phyloP scores from a whole-genome alignment of 352 stramenopile species.

The Globisporangium alternatum region DNA sequence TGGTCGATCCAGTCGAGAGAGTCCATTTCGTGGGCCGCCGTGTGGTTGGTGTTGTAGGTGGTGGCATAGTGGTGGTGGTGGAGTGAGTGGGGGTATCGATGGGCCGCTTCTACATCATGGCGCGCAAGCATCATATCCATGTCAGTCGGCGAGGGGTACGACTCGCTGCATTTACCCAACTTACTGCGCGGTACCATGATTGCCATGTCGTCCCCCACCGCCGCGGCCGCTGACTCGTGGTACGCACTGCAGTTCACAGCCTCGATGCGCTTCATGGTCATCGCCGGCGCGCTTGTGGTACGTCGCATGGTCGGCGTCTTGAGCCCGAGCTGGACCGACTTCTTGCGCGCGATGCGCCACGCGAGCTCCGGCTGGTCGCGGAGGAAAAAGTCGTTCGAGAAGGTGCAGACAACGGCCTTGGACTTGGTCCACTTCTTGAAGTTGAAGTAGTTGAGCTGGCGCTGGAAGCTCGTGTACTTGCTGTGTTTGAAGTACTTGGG shows the following conservation, averaged over 20 bases:
- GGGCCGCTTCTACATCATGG: slow-evolving; percentile 20
- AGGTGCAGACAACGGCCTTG: slow-evolving; percentile 70
- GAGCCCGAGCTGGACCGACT: slow-evolving; percentile 28
- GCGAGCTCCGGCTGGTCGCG: slow-evolving; percentile 52
- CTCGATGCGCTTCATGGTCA: slow-evolving; percentile 12
- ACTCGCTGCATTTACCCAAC: slow-evolving; percentile 18
- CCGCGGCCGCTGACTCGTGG: background rate
- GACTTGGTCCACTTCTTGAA: slow-evolving; percentile 80
- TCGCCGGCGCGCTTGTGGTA: slow-evolving; percentile 3
- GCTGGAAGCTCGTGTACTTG: slow-evolving; percentile 87
- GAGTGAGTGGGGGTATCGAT: slow-evolving; percentile 12
- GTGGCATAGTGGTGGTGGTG: slow-evolving; percentile 16
- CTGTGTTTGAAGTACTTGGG: slow-evolving; percentile 86
- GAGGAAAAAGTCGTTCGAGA: slow-evolving; percentile 68
- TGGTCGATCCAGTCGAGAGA: slow-evolving; percentile 71
- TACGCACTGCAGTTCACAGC: slow-evolving; percentile 5
- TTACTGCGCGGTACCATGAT: slow-evolving; percentile 27
- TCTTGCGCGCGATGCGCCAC: slow-evolving; percentile 70
- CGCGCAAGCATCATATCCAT: slow-evolving; percentile 43
- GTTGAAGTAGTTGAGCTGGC: slow-evolving; percentile 86
- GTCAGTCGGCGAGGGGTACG: slow-evolving; percentile 33
- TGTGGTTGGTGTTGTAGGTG: slow-evolving; percentile 5
- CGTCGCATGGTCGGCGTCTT: slow-evolving; percentile 9
- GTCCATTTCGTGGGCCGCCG: slow-evolving; percentile 29
- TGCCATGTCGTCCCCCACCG: slow-evolving; percentile 21